Evolutionary conservation across 768 basidiomycete species (phyloP), one percentile per base, ranked within the genome.

Genomic region (Amanita exitialis): DNA sequence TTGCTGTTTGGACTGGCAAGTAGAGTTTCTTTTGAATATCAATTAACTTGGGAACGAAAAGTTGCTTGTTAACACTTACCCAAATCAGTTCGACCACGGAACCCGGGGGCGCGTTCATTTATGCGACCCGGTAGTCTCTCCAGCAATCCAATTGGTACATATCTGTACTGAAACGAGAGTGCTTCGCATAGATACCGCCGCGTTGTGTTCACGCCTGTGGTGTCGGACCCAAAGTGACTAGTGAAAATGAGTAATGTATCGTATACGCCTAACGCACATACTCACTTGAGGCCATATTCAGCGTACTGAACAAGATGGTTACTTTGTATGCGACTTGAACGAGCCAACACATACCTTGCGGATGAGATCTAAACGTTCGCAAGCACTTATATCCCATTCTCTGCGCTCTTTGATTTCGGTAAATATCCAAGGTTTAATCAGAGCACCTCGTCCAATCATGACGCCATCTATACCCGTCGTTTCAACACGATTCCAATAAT

Each of bases 341-440:
- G 13, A 25, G 8, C 13, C n/a, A 23, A 10, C 6, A 15, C 76
- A 45, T 54, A 91, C 88, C 67, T 85, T 81, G 59, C 83, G 73
- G 42, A 93, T 77, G 21, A 85, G 67, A 38, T 90, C 90, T 37
- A 96, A 69, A 28, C 93, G 72, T 67, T 96, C 93, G 5, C 81
- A 72, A 12, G 90, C 79, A 59, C 82, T 86, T 58, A 93, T 94
- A 61, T 94, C 91, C 93, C 94, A 97, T 61, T 96, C 93, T 21
- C 92, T 67, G 18, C 71, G 75, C 61, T 98, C 96, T 63, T 92
- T 86, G 61, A 98, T 80, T 66, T 99, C 96, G 0, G 92, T 95
- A 66, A 94, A 95, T 48, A 94, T 83, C 88, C 89, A 91, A 0
- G 90, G 89, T 66, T 99, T 99, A 66, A 98, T 96, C 44, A 98